Evolutionary conservation across 2,329 filamentous ascomycete species (phyloP).

Genomic region (Curvularia eragrostidis): DNA sequence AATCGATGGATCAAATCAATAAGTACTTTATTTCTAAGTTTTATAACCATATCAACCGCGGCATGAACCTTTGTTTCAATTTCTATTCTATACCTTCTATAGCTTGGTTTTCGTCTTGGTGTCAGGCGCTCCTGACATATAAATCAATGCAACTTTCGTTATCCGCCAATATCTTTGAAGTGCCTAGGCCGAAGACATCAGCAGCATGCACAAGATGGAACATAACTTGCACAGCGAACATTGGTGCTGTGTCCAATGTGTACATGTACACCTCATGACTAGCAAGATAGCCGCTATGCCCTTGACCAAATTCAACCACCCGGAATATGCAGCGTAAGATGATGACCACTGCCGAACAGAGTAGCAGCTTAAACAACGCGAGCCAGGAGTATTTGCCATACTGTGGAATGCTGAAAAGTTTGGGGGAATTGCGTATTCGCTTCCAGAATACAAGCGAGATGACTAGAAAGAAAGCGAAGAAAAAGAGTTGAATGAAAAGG

Average conservation of each 20-base stretch:
- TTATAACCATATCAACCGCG: no score
- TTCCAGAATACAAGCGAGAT: slow-evolving; percentile 32
- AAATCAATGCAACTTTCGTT: slow-evolving; percentile 29
- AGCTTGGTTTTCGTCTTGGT: neutral
- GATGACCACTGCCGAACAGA: slow-evolving; percentile 56
- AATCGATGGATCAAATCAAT: no score
- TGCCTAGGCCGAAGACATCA: slow-evolving; percentile 23
- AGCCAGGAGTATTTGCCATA: slow-evolving; percentile 46
- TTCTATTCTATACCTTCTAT: neutral
- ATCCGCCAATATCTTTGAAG: slow-evolving; percentile 17
- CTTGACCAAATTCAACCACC: slow-evolving; percentile 44
- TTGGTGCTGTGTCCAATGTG: slow-evolving; percentile 55
- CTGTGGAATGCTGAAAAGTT: no score
- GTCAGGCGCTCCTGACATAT: neutral
- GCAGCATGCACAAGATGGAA: slow-evolving; percentile 32
- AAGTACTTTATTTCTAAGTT: neutral
- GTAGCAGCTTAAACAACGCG: slow-evolving; percentile 51
- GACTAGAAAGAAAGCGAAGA: slow-evolving; percentile 25
- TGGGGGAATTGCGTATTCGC: no score
- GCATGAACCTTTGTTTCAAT: neutral
- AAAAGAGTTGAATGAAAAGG: slow-evolving; percentile 31
- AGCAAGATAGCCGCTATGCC: slow-evolving; percentile 54
- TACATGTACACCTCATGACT: slow-evolving; percentile 55
- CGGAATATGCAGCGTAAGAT: slow-evolving; percentile 58
- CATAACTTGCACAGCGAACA: slow-evolving; percentile 52